phyloP scores from a whole-genome alignment of 768 basidiomycete species.

The Cystoderma amianthinum region DNA sequence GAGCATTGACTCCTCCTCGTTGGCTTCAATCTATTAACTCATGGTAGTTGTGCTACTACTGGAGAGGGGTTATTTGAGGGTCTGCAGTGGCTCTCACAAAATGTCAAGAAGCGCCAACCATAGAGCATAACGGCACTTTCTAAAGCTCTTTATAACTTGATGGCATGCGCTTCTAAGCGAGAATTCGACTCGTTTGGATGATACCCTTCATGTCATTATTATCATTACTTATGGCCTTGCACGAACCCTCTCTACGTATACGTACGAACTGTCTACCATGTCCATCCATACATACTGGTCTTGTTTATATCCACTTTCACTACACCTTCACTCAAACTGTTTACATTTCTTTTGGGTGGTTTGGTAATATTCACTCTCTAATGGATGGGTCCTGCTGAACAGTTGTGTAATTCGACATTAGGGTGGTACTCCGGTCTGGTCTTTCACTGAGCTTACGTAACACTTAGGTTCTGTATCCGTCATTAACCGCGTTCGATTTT shows the following conservation, averaged over 20 bases:
- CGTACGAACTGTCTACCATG: constrained; percentile 19
- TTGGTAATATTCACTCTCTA: constrained; percentile 17
- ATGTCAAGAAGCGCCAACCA: constrained; percentile 89
- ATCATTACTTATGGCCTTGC: constrained; percentile 29
- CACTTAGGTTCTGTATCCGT: background rate
- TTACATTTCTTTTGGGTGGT: constrained; percentile 12
- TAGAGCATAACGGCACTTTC: constrained; percentile 20
- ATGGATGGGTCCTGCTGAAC: constrained; percentile 10
- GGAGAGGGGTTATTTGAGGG: constrained; percentile 98
- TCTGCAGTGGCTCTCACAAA: constrained; percentile 94
- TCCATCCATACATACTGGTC: constrained; percentile 22
- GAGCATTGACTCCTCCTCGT: constrained; percentile 16
- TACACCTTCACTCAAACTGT: constrained; percentile 15
- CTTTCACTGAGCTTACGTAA: background rate
- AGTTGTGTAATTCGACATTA: background rate
- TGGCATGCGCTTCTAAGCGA: too few species aligned
- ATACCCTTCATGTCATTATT: constrained; percentile 21
- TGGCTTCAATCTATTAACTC: constrained; percentile 6
- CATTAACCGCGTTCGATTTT: too few species aligned
- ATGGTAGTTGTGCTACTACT: constrained; percentile 82
- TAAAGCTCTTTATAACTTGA: constrained; percentile 15
- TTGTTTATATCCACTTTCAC: constrained; percentile 17
- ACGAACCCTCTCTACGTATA: constrained; percentile 31
- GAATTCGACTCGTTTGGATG: too few species aligned
- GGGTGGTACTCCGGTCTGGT: background rate